These are phyloP conservation scores for Aspergillus leporis DNA, from an alignment of 495 filamentous ascomycete genomes.

Conservation along the genomic window DNA sequence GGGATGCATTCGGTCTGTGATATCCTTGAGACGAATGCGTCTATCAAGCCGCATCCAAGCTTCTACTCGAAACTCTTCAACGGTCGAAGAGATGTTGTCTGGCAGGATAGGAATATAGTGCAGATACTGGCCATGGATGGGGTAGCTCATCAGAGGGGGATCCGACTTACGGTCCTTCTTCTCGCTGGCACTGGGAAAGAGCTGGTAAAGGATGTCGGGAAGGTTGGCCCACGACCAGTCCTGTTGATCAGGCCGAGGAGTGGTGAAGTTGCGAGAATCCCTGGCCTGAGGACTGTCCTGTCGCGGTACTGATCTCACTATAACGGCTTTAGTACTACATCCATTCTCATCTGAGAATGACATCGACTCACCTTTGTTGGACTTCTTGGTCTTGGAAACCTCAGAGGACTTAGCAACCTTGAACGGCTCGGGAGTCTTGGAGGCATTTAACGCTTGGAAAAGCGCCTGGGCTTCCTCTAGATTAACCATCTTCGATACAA, in stretches of 20 bases:
- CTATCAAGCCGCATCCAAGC: conserved; percentile 27
- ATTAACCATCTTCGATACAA: background rate
- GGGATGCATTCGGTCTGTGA: conserved; percentile 20
- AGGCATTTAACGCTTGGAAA: background rate
- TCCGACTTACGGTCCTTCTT: conserved; percentile 3
- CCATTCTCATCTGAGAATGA: background rate
- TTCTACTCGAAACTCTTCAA: conserved; percentile 26
- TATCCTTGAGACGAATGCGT: conserved; percentile 22
- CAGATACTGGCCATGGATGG: conserved; percentile 15
- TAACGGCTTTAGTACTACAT: background rate
- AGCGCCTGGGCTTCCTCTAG: background rate
- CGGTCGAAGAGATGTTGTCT: conserved; percentile 20
- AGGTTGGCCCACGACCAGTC: conserved; percentile 21
- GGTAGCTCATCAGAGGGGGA: conserved; percentile 5
- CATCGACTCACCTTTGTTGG: background rate
- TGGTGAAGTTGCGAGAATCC: conserved; percentile 14
- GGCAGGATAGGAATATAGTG: conserved; percentile 20
- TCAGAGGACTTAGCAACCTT: background rate
- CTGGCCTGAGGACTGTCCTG: conserved; percentile 15
- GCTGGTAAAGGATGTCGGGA: conserved; percentile 22
- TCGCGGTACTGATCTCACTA: conserved; percentile 10
- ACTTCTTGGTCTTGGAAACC: too few species aligned
- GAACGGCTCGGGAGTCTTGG: background rate
- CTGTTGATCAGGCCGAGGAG: conserved; percentile 13
- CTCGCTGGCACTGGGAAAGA: conserved; percentile 9